Evolutionary conservation across 306 rosid genomes (phyloP).

Genomic region (Quercus glauca): DNA sequence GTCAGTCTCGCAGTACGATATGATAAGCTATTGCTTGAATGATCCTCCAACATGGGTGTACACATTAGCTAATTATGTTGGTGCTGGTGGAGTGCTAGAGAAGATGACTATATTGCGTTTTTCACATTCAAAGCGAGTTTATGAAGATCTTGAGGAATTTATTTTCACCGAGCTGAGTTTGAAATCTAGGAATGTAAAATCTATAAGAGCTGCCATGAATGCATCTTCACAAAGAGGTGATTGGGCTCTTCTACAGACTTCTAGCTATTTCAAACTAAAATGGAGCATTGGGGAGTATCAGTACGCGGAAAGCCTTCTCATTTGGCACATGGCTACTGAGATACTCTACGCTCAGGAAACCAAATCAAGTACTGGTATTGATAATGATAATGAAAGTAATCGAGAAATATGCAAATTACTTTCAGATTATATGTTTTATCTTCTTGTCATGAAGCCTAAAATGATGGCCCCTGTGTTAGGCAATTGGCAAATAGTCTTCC

Average conservation of each 20-base stretch:
- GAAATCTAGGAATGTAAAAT: not conserved
- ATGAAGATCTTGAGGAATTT: not conserved
- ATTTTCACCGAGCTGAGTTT: constrained; percentile 11
- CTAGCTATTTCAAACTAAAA: not conserved
- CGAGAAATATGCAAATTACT: not conserved
- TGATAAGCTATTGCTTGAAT: constrained; percentile 16
- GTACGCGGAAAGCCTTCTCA: constrained; percentile 28
- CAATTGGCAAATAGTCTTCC: constrained; percentile 17
- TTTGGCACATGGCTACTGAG: constrained; percentile 37
- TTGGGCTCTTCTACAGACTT: constrained; percentile 15
- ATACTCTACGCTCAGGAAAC: not conserved
- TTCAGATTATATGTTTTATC: constrained; percentile 12
- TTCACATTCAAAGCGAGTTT: not conserved
- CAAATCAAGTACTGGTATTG: fast-evolving
- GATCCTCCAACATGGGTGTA: not conserved
- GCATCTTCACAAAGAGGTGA: constrained; percentile 26
- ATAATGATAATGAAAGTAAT: not conserved
- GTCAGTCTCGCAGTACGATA: constrained; percentile 18
- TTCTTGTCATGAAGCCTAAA: constrained; percentile 10
- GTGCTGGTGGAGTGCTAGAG: not conserved
- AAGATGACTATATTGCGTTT: not conserved
- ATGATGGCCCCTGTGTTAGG: constrained; percentile 26
- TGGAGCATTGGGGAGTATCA: constrained; percentile 23
- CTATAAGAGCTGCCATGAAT: not conserved
- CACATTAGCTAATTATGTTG: not conserved